Evolutionary conservation across 805 yeast species (phyloP).

Genomic region (Teunomyces lycoperdinae): DNA sequence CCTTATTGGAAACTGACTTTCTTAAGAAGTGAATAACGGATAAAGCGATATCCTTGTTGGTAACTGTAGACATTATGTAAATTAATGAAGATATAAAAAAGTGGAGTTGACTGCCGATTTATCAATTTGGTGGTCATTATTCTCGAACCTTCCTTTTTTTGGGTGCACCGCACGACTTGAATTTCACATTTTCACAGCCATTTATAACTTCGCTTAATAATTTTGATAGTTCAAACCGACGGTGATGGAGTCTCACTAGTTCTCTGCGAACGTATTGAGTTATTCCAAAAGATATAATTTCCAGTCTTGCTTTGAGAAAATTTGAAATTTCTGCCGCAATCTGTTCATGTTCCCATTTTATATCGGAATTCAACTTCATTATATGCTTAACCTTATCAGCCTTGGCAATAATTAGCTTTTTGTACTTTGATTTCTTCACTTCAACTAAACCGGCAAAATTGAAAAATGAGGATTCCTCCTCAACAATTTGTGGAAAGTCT

Average conservation of each 20-base stretch:
- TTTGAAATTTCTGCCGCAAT: slow-evolving; percentile 63
- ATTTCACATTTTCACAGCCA: not conserved
- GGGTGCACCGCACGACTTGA: not conserved
- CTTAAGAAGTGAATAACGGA: slow-evolving; percentile 73
- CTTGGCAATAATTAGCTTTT: slow-evolving; percentile 38
- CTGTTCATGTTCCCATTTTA: slow-evolving; percentile 55
- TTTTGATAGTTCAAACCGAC: slow-evolving; percentile 4
- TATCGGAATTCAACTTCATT: slow-evolving; percentile 41
- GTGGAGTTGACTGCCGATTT: no score
- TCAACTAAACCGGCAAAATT: slow-evolving; percentile 46
- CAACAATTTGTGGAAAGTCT: slow-evolving; percentile 9
- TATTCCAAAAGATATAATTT: slow-evolving; percentile 37
- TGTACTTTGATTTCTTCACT: slow-evolving; percentile 48
- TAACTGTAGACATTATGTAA: slow-evolving; percentile 15
- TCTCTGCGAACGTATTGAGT: slow-evolving; percentile 22
- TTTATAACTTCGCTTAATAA: not conserved
- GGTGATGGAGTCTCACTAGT: slow-evolving; percentile 15
- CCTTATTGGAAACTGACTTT: slow-evolving; percentile 54
- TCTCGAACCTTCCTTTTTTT: slow-evolving; percentile 3
- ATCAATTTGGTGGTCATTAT: not conserved
- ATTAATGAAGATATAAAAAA: no score
- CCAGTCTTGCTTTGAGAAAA: slow-evolving; percentile 50
- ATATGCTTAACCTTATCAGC: slow-evolving; percentile 43
- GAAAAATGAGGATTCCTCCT: slow-evolving; percentile 24
- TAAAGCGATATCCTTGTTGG: slow-evolving; percentile 66